Evolutionary conservation across 2,329 filamentous ascomycete genomes (phyloP).

Genomic region (Hypocreales sp.): DNA sequence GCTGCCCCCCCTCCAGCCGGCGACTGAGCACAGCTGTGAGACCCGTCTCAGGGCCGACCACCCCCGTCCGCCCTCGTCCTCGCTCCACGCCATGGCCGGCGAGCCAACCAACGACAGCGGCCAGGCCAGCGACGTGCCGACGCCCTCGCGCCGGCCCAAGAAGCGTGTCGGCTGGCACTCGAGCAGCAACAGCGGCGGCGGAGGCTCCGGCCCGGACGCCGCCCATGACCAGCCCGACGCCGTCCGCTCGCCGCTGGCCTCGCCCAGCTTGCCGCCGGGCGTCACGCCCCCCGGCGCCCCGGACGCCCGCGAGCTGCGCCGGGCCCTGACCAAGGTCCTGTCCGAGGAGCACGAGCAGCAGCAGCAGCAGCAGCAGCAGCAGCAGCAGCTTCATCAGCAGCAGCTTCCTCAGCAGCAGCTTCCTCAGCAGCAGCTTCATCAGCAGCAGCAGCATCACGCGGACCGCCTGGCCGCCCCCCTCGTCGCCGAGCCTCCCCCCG

Average conservation of each 20-base stretch:
- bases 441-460: not conserved
- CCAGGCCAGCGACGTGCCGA: slow-evolving; percentile 12
- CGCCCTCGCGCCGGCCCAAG: slow-evolving; percentile 20
- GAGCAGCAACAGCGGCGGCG: slow-evolving; percentile 10
- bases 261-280: slow-evolving; percentile 5
- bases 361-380: slow-evolving; percentile 4
- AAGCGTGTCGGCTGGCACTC: slow-evolving; percentile 24
- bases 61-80: slow-evolving; percentile 6
- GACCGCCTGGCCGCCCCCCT: slow-evolving; percentile 1
- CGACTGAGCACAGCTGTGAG: slow-evolving; percentile 5
- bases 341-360: slow-evolving; percentile 14
- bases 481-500: slow-evolving; percentile 1
- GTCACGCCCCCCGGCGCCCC: slow-evolving; percentile 16
- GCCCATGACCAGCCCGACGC: slow-evolving; percentile 2
- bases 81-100: slow-evolving; percentile 7
- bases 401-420: not conserved
- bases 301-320: slow-evolving; percentile 21
- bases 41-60: slow-evolving; percentile 9
- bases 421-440: not conserved
- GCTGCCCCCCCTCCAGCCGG: not conserved
- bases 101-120: slow-evolving; percentile 12
- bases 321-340: slow-evolving; percentile 22
- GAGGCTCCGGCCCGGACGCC: slow-evolving; percentile 3
- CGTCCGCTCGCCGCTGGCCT: slow-evolving; percentile 2
- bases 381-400: not conserved